A percentile compares a stretch with the other conserved stretches of the same genome.
Evolutionary conservation across 2,329 filamentous ascomycete species (phyloP).

Genomic region (Ceratocystis eucalypticola): DNA sequence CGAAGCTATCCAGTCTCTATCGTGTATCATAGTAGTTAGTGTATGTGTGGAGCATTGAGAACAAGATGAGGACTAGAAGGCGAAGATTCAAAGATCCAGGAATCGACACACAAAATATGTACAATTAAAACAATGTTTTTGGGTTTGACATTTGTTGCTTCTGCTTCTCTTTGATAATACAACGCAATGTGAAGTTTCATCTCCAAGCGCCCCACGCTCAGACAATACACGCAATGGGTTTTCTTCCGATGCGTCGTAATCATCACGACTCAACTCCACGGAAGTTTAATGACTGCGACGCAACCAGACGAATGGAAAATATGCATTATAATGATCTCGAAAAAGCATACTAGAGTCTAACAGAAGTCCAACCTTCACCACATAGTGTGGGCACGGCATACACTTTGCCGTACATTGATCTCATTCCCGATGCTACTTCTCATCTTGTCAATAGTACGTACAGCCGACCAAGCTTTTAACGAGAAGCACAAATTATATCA

Average conservation of each 20-base stretch:
- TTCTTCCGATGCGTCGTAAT: too few species aligned
- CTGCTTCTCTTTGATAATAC: too few species aligned
- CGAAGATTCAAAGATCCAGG: neutral
- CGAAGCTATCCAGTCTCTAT: neutral
- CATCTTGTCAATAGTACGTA: neutral
- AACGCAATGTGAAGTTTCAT: too few species aligned
- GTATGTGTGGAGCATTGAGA: neutral
- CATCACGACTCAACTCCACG: too few species aligned
- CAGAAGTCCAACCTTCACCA: neutral
- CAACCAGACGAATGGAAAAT: neutral
- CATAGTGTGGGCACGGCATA: neutral
- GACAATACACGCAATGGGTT: too few species aligned
- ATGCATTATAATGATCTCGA: neutral
- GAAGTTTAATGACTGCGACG: neutral
- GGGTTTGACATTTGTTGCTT: too few species aligned
- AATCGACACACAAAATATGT: neutral
- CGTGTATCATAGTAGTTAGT: conserved; percentile 10
- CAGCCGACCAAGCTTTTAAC: neutral
- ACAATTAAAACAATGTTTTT: too few species aligned
- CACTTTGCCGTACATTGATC: neutral
- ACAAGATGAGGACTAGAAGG: too few species aligned
- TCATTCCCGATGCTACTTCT: neutral
- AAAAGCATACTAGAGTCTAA: neutral
- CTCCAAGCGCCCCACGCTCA: too few species aligned
- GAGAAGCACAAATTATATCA: conserved; percentile 13